A percentile compares a stretch with the other conserved stretches of the same genome.
These are phyloP conservation scores for Penicillium coffeae DNA, from an alignment of 495 filamentous ascomycete species.

Conservation along the genomic window DNA sequence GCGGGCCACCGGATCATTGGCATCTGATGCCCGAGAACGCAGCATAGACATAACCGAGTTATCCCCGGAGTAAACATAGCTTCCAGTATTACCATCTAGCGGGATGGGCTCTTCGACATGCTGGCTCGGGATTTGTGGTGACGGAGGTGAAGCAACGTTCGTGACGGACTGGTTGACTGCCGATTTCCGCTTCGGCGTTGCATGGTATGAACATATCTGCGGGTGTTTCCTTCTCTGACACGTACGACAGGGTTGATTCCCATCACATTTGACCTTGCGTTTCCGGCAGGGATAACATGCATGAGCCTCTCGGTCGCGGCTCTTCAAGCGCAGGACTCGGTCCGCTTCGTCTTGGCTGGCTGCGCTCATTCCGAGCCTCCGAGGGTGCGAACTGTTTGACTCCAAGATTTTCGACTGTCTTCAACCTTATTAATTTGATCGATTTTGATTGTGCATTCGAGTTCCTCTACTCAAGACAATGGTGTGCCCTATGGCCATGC, in stretches of 20 bases:
- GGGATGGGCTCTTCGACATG: background rate
- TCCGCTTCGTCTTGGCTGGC: constrained; percentile 23
- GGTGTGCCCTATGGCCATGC: too few species aligned
- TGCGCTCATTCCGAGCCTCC: constrained; percentile 11
- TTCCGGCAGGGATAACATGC: constrained; percentile 40
- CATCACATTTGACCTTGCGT: constrained; percentile 42
- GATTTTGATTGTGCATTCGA: too few species aligned
- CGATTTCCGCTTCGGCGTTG: constrained; percentile 1
- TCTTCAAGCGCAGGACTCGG: constrained; percentile 28
- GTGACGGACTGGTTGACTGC: background rate
- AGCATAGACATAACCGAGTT: constrained; percentile 35
- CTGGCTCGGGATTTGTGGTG: background rate
- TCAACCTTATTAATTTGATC: too few species aligned
- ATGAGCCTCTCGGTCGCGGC: constrained; percentile 29
- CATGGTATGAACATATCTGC: constrained; percentile 35
- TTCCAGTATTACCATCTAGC: constrained; percentile 26
- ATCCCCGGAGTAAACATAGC: constrained; percentile 41
- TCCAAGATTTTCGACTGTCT: too few species aligned
- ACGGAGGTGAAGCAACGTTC: background rate
- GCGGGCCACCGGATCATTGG: constrained; percentile 40
- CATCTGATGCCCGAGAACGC: constrained; percentile 49
- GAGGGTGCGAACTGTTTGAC: too few species aligned
- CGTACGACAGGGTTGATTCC: constrained; percentile 28
- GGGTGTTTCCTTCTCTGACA: constrained; percentile 31
- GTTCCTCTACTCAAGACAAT: too few species aligned